These are phyloP conservation scores for Yamadazyma dendronema DNA, from an alignment of 1,139 yeast genomes.

Conservation along the genomic window DNA sequence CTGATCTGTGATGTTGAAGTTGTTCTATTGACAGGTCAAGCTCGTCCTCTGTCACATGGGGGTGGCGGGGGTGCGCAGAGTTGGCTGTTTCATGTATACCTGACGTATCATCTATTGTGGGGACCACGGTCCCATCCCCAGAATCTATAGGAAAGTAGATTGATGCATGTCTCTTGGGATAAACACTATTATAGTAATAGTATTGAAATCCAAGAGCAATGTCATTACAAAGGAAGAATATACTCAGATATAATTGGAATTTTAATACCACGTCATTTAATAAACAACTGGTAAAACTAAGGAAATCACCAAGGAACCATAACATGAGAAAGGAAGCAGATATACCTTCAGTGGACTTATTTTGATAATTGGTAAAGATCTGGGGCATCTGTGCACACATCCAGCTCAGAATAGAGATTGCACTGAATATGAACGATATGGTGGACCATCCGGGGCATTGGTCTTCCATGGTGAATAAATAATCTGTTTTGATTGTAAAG, in stretches of 20 bases:
- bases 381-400: conserved; percentile 89
- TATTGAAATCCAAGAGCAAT: conserved; percentile 69
- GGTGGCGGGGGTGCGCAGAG: neutral
- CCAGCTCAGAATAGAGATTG: conserved; percentile 53
- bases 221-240: conserved; percentile 76
- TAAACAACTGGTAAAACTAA: conserved; percentile 78
- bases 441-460: conserved; percentile 9
- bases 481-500: neutral
- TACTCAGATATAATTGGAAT: conserved; percentile 73
- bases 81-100: neutral
- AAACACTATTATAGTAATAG: conserved; percentile 59
- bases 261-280: conserved; percentile 67
- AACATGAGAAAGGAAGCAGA: conserved; percentile 71
- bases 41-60: neutral
- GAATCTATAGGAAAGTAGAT: conserved; percentile 7
- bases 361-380: conserved; percentile 67
- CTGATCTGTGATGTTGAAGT: neutral
- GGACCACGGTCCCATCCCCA: neutral
- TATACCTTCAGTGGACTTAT: conserved; percentile 83
- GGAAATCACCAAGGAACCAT: conserved; percentile 84
- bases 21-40: neutral
- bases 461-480: neutral
- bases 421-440: conserved; percentile 32
- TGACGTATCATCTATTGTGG: neutral
- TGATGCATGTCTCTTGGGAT: conserved; percentile 22